A percentile compares a stretch with the other conserved stretches of the same genome.
Evolutionary conservation across 257 asterid species (phyloP).

Genomic region (Mentha longifolia): DNA sequence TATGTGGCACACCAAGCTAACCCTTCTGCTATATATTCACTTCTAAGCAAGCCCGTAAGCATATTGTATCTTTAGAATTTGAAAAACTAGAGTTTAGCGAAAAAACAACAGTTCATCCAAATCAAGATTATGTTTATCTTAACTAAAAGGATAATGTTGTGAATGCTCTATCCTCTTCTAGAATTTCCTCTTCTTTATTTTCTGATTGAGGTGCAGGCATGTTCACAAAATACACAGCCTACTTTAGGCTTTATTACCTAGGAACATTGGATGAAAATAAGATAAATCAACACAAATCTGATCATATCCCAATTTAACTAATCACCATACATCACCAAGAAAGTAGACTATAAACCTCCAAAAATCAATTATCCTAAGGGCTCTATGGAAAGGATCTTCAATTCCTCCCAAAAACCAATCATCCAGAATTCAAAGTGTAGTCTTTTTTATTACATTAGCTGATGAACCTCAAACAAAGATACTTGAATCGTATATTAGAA

Average conservation of each 20-base stretch:
- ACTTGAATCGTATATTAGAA: background rate
- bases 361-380: background rate
- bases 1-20: background rate
- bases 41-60: background rate
- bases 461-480: background rate
- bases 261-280: background rate
- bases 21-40: background rate
- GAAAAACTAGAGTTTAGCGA: no score
- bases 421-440: background rate
- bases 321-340: background rate
- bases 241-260: no score
- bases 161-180: no score
- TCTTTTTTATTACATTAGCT: background rate
- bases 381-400: background rate
- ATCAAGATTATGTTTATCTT: no score
- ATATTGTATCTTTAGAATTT: no score
- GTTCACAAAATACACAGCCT: no score
- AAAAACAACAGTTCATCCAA: no score
- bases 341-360: background rate
- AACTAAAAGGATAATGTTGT: no score
- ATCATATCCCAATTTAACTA: background rate
- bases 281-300: background rate
- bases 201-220: background rate
- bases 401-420: no score
- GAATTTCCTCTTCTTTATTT: no score